Evolutionary conservation across 352 stramenopile species (phyloP).

Genomic region (Pythium monospermum): DNA sequence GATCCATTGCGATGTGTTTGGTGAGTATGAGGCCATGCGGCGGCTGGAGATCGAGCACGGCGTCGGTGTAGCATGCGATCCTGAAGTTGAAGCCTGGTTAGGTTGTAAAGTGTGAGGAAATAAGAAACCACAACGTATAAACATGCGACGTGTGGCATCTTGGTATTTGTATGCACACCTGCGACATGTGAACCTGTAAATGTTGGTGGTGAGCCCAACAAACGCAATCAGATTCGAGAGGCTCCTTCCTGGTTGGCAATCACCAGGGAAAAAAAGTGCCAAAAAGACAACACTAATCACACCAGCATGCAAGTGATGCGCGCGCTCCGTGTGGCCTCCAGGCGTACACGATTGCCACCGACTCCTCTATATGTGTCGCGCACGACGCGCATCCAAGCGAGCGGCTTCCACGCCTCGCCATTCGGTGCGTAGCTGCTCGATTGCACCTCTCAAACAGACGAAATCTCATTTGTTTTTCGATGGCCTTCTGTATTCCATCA

Average conservation of each 20-base stretch:
- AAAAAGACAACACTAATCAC: conserved; percentile 27
- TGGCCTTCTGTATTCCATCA: conserved; percentile 2
- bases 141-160: no score
- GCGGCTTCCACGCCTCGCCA: conserved; percentile 40
- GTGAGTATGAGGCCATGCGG: conserved; percentile 10
- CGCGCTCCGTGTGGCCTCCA: neutral
- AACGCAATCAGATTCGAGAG: no score
- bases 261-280: neutral
- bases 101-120: conserved; percentile 8
- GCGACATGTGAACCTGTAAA: conserved; percentile 22
- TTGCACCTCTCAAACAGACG: neutral
- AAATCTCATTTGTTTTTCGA: neutral
- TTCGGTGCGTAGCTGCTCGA: conserved; percentile 18
- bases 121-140: no score
- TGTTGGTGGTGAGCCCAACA: conserved; percentile 26
- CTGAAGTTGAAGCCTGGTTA: conserved; percentile 11
- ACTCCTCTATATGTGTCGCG: conserved; percentile 3
- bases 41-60: conserved; percentile 10
- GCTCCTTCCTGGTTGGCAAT: no score
- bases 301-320: conserved; percentile 35
- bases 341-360: conserved; percentile 2
- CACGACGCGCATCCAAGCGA: conserved; percentile 1
- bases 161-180: neutral
- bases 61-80: conserved; percentile 13
- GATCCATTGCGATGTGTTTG: conserved; percentile 8